Evolutionary conservation across 805 yeast species (phyloP).

Genomic region (Cyberlindnera saturnus): DNA sequence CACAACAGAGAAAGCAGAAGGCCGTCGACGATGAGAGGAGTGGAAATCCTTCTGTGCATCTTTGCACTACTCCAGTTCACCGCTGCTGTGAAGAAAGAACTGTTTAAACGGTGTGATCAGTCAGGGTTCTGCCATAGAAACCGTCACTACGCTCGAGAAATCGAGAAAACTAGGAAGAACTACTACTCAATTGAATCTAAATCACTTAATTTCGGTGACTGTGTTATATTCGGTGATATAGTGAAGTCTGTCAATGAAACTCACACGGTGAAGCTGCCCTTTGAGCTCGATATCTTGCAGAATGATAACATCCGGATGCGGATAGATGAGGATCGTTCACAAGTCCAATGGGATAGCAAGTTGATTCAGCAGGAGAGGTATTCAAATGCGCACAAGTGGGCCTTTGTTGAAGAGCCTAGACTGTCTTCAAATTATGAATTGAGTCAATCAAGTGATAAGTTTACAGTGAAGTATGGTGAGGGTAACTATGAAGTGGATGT

Average conservation of each 20-base stretch:
- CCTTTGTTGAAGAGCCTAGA: conserved; percentile 30
- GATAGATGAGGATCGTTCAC: conserved; percentile 52
- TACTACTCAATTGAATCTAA: conserved; percentile 37
- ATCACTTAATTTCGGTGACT: conserved; percentile 26
- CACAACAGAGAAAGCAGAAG: no score
- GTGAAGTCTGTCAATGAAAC: conserved; percentile 39
- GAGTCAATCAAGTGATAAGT: conserved; percentile 13
- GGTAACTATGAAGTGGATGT: conserved; percentile 39
- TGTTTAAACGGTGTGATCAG: conserved; percentile 73
- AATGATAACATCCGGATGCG: conserved; percentile 56
- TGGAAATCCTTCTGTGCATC: background rate
- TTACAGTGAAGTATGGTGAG: conserved; percentile 32
- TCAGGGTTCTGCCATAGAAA: conserved; percentile 84
- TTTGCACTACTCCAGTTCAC: background rate
- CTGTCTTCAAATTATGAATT: conserved; percentile 4
- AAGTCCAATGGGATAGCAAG: conserved; percentile 17
- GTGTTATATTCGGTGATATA: conserved; percentile 40
- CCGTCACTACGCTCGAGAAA: conserved; percentile 49
- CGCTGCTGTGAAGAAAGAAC: conserved; percentile 50
- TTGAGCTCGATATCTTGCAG: conserved; percentile 49
- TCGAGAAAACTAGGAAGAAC: conserved; percentile 23
- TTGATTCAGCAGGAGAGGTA: conserved; percentile 45
- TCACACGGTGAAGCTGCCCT: conserved; percentile 41
- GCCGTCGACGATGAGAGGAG: no score
- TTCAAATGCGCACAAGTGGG: conserved; percentile 55